Evolutionary conservation across 129 eudicot species (phyloP).

Genomic region (Sambucus nigra): DNA sequence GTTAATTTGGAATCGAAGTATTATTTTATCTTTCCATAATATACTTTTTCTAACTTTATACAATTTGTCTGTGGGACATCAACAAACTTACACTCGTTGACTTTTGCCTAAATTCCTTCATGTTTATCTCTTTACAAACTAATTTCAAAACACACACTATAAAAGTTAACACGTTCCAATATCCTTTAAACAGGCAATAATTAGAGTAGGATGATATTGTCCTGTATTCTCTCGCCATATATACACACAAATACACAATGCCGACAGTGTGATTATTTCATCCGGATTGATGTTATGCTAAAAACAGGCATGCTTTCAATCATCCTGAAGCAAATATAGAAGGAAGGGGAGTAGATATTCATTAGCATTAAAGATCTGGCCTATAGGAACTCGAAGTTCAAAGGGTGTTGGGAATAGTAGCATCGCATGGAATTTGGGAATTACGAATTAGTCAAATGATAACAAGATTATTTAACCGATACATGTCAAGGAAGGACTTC

Average conservation of each 20-base stretch:
- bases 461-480: no score
- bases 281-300: not conserved
- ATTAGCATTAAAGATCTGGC: not conserved
- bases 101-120: no score
- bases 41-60: no score
- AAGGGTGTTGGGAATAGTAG: slow-evolving; percentile 12
- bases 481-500: no score
- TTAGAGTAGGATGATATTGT: slow-evolving; percentile 4
- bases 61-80: no score
- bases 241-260: not conserved
- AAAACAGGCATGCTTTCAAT: slow-evolving; percentile 2
- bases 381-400: not conserved
- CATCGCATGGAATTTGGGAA: slow-evolving; percentile 12
- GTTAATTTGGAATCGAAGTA: no score
- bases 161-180: no score
- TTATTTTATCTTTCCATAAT: no score
- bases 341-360: not conserved
- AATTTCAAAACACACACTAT: no score
- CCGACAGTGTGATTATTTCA: slow-evolving; percentile 1
- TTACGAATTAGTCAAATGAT: no score
- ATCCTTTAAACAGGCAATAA: not conserved
- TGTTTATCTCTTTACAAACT: no score
- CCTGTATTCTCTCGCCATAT: not conserved
- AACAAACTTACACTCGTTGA: no score
- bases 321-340: not conserved